Base-by-base conservation (phyloP, 768 basidiomycete genomes). In the Rossbeevera mucosa region DNA sequence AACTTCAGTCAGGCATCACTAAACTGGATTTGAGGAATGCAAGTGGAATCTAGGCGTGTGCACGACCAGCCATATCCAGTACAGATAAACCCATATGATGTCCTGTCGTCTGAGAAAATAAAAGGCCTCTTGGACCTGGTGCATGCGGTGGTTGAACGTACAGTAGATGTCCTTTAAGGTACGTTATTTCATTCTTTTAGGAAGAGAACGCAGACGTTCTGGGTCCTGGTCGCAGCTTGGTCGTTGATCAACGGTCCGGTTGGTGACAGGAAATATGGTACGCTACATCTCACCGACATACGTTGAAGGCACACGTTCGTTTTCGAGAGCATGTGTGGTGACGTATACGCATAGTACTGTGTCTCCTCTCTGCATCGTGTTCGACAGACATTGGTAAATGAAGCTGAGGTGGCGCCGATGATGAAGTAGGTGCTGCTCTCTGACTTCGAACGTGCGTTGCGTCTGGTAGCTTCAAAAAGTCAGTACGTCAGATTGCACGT, bases 41-140 rank as follows among this genome's bases (percentile, higher is more conserved):
- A 78, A 25, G 88, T 94, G 16, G 93, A 95, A 71, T 78, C 68
- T 58, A 82, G 86, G 5, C 76, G 94, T 25, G 65, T 92, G 31
- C 92, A 94, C 62, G 80, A 93, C 61, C 92, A 93, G 65, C 74
- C 95, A 41, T 86, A 82, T 54, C 93, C 91, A 1, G 56, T 71
- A 7, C 45, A 64, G n/a, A 67, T 86, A 14, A 80, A 83, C 25
- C 76, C 76, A 22, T 90, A 92, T 59, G 68, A 75, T 54, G 74
- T 76, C 0, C 85, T 85, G 58, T 81, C 85, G 8, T 54, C 58
- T 30, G 66, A 79, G 30, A 61, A 86, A 24, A 59, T 90, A 2
- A 71, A 77, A 18, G 80, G 68, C 1, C 73, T 95, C 28, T 59
- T 68, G n/a, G 59, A 64, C 2, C 70, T 80, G 30, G 88, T 85